These are phyloP conservation scores for Penicillium sp. DNA, from an alignment of 2,329 filamentous ascomycete species.

Conservation along the genomic window DNA sequence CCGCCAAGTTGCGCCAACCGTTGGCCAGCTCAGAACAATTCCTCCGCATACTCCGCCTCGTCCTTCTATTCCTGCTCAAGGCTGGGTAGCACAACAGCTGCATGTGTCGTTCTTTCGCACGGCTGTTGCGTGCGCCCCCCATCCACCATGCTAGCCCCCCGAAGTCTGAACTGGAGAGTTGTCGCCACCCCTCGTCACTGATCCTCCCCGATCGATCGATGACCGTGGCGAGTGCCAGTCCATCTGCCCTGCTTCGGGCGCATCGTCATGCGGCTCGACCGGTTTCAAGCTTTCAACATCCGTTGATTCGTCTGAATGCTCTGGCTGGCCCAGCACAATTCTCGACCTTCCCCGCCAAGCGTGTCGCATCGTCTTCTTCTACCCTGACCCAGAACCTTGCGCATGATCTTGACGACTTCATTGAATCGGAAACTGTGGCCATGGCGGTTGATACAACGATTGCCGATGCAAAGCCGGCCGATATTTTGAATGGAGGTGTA, in stretches of 20 bases:
- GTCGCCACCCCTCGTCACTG: slow-evolving; percentile 34
- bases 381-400: slow-evolving; percentile 5
- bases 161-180: slow-evolving; percentile 28
- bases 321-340: neutral
- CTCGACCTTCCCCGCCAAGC: neutral
- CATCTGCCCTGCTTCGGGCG: slow-evolving; percentile 15
- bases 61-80: slow-evolving; percentile 2
- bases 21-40: neutral
- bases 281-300: neutral
- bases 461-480: slow-evolving; percentile 14
- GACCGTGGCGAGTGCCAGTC: slow-evolving; percentile 32
- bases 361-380: slow-evolving; percentile 6
- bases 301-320: neutral
- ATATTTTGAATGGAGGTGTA: slow-evolving; percentile 23
- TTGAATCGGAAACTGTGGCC: slow-evolving; percentile 3
- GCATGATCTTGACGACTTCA: neutral
- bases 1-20: neutral
- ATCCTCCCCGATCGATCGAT: slow-evolving; percentile 31
- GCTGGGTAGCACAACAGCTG: slow-evolving; percentile 24
- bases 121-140: slow-evolving; percentile 28
- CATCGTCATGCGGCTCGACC: slow-evolving; percentile 20
- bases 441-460: slow-evolving; percentile 10
- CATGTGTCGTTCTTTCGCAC: slow-evolving; percentile 33
- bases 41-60: neutral
- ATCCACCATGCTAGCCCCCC: slow-evolving; percentile 34